Evolutionary conservation across 2,329 filamentous ascomycete species (phyloP), one percentile per base, ranked within the genome.

Genomic region (Fusarium udum): DNA sequence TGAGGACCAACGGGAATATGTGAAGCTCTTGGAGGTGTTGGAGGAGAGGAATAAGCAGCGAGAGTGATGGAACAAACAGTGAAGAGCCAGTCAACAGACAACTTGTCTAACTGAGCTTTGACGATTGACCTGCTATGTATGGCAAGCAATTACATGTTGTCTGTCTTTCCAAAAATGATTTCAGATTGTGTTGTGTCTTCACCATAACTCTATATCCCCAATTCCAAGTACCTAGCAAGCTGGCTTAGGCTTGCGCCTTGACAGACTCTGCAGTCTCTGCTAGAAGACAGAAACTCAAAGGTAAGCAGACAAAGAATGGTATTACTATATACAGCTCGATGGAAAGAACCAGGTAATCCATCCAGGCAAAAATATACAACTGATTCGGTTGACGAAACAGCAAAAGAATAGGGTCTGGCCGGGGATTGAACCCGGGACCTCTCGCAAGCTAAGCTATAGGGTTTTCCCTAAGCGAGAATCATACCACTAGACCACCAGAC

Each of bases 391-490:
- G 31, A 31, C 11, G 31, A 7, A 6, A 28, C 26, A 28, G 26
- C 40, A 78, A 81, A 80, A 81, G 72, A 28, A 51, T 66, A 64
- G 82, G 82, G 82, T 82, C 82, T 83, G 82, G 81, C 83, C 83
- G 83, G 81, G 83, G 82, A 84, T 84, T 82, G 83, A 84, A 83
- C 83, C 81, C 83, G 82, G 82, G 83, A 83, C 83, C 83, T 84
- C 82, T 83, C 82, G 83, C 83, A 84, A 78, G 74, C 74, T 61
- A 55, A 74, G 80, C 80, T 80, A 53, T 74, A 80, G 82, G 81
- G 80, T 83, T 72, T 76, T 80, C 89, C 89, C 89, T 91, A 90
- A 90, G 89, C 89, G 88, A 89, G 88, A 90, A 91, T 90, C 88
- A 90, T 91, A 90, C 88, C 89, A 87, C 88, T 89, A 90, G 88